These are phyloP conservation scores for Lipomyces spencermartinsiae DNA, from an alignment of 805 yeast species.

Conservation along the genomic window DNA sequence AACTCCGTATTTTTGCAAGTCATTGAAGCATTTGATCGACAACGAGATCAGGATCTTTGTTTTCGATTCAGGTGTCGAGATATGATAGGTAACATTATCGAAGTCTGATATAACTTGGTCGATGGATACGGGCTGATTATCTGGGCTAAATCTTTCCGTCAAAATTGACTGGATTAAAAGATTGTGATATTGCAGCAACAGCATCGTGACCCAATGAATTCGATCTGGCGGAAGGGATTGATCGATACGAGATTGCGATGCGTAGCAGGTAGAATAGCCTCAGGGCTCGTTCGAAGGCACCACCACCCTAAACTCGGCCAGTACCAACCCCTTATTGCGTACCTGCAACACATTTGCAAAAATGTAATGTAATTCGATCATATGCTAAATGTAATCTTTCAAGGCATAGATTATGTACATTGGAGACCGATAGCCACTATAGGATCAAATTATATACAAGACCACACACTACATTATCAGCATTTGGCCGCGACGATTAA, in stretches of 20 bases:
- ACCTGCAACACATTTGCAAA: too few relatives aligned
- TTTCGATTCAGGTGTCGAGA: slow-evolving; percentile 84
- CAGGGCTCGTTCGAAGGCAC: background rate
- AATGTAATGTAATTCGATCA: too few relatives aligned
- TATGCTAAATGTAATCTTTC: too few relatives aligned
- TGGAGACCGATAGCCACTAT: background rate
- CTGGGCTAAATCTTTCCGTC: slow-evolving; percentile 64
- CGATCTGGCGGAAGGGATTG: background rate
- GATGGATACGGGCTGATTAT: slow-evolving; percentile 50
- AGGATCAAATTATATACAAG: background rate
- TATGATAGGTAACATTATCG: slow-evolving; percentile 92
- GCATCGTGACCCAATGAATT: slow-evolving; percentile 54
- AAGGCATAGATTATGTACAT: background rate
- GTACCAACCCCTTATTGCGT: background rate
- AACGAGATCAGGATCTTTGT: slow-evolving; percentile 69
- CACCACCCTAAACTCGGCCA: background rate
- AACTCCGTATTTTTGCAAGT: slow-evolving; percentile 68
- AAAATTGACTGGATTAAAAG: slow-evolving; percentile 81
- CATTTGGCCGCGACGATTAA: background rate
- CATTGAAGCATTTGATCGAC: slow-evolving; percentile 77
- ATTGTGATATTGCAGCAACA: slow-evolving; percentile 85
- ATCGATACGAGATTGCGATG: background rate
- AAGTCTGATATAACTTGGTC: slow-evolving; percentile 94
- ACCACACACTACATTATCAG: background rate
- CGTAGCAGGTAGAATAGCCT: background rate